phyloP scores from a whole-genome alignment of 805 yeast genomes.

The Nakazawaea ishiwadae region DNA sequence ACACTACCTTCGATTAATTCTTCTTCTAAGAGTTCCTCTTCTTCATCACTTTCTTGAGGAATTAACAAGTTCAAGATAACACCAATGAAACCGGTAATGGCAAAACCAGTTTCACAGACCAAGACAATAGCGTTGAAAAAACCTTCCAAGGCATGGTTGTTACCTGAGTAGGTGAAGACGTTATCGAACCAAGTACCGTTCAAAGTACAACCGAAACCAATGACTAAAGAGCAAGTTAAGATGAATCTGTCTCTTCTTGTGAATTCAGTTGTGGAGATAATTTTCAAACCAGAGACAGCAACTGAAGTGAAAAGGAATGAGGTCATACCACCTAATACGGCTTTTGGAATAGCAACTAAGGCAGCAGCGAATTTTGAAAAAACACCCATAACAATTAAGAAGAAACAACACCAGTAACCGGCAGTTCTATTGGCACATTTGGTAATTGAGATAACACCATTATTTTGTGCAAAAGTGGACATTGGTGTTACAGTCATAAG shows the following conservation, averaged over 20 bases:
- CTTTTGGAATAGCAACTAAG: conserved; percentile 73
- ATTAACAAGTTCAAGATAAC: conserved; percentile 42
- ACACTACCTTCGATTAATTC: conserved; percentile 14
- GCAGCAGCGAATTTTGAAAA: conserved; percentile 88
- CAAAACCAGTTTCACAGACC: conserved; percentile 56
- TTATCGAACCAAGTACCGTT: conserved; percentile 41
- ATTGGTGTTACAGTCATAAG: conserved; percentile 83
- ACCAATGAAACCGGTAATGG: conserved; percentile 50
- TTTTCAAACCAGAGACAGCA: conserved; percentile 54
- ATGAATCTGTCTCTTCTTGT: conserved; percentile 55
- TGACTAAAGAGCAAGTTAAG: conserved; percentile 45
- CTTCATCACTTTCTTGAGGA: conserved; percentile 45
- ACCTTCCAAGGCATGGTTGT: conserved; percentile 37
- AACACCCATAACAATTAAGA: conserved; percentile 80
- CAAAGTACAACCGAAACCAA: conserved; percentile 47
- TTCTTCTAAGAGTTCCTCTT: conserved; percentile 40
- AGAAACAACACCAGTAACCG: conserved; percentile 52
- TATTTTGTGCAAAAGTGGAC: conserved; percentile 92
- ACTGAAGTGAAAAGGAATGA: conserved; percentile 52
- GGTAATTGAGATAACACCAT: conserved; percentile 90
- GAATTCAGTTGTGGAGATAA: conserved; percentile 48
- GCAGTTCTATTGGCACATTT: conserved; percentile 83
- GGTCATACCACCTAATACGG: conserved; percentile 86
- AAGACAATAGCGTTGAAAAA: conserved; percentile 48
- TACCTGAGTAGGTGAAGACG: conserved; percentile 47